phyloP scores from a whole-genome alignment of 257 asterid genomes.

The Ehretia macrophylla region DNA sequence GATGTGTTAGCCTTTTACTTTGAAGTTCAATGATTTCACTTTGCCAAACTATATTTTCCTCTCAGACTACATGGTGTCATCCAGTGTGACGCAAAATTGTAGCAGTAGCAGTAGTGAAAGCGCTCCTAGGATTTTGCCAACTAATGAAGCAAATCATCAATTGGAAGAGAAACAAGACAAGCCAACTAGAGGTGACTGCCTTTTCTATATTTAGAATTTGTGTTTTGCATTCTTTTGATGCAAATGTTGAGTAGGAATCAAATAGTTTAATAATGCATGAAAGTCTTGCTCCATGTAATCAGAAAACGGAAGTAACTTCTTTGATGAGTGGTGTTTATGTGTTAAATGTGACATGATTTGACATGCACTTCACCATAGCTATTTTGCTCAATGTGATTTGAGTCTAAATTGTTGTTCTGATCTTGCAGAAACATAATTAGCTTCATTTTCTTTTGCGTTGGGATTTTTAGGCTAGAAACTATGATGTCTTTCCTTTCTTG shows the following conservation, averaged over 20 bases:
- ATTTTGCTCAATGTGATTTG: no score
- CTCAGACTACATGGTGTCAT: slow-evolving; percentile 48
- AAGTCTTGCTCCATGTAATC: no score
- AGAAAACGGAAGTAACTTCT: no score
- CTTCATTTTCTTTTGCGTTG: no score
- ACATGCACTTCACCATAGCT: no score
- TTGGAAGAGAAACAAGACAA: slow-evolving; percentile 25
- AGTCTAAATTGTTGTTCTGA: no score
- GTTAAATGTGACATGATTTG: no score
- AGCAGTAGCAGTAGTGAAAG: slow-evolving; percentile 71
- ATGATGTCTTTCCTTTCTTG: no score
- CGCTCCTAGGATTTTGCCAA: slow-evolving; percentile 33
- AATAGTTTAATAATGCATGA: no score
- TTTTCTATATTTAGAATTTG: slow-evolving; percentile 2
- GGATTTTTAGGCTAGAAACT: no score
- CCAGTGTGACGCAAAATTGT: slow-evolving; percentile 34
- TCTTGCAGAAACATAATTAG: no score
- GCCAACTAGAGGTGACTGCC: slow-evolving; percentile 45
- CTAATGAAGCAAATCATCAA: slow-evolving; percentile 29
- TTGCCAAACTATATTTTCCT: slow-evolving; percentile 1
- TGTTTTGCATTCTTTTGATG: slow-evolving; percentile 1
- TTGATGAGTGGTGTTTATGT: no score
- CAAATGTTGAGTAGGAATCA: background rate
- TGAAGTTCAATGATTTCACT: background rate
- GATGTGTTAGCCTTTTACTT: slow-evolving; percentile 1